phyloP scores from a whole-genome alignment of 1,284 basidiomycete genomes.

The Retiboletus fuscus region DNA sequence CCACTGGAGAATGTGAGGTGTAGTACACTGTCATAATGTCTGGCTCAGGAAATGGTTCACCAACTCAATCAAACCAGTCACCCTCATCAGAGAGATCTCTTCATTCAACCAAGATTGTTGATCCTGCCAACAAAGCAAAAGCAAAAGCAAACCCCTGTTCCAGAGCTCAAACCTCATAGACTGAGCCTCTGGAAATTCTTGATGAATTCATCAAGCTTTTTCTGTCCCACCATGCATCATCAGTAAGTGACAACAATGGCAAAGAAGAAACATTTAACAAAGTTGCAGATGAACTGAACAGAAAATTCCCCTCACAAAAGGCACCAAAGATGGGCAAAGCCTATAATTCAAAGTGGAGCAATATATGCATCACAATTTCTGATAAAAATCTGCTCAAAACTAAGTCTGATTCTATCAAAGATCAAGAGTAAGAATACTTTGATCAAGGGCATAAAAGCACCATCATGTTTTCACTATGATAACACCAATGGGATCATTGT shows the following conservation, averaged over 20 bases:
- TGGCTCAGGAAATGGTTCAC: too few species aligned
- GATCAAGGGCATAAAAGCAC: not conserved
- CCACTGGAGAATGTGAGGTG: too few species aligned
- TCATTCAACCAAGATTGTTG: too few species aligned
- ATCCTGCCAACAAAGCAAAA: too few species aligned
- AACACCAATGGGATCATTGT: not conserved
- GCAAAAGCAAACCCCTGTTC: too few species aligned
- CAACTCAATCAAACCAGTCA: too few species aligned
- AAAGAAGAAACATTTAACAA: constrained; percentile 9
- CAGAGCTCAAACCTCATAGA: constrained; percentile 2
- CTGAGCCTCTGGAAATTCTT: not conserved
- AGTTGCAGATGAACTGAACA: not conserved
- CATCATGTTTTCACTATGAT: constrained; percentile 6
- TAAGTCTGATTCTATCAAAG: not conserved
- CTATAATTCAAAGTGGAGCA: not conserved
- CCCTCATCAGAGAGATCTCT: too few species aligned
- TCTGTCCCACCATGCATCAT: not conserved
- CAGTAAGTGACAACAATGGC: constrained; percentile 4
- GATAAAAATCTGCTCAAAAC: not conserved
- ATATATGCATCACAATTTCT: not conserved
- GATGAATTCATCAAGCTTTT: not conserved
- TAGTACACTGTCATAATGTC: too few species aligned
- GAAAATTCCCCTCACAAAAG: constrained; percentile 1
- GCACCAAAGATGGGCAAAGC: not conserved
- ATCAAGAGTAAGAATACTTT: not conserved